Evolutionary conservation across 2,329 filamentous ascomycete genomes (phyloP).

Genomic region (Arachnopeziza araneosa): DNA sequence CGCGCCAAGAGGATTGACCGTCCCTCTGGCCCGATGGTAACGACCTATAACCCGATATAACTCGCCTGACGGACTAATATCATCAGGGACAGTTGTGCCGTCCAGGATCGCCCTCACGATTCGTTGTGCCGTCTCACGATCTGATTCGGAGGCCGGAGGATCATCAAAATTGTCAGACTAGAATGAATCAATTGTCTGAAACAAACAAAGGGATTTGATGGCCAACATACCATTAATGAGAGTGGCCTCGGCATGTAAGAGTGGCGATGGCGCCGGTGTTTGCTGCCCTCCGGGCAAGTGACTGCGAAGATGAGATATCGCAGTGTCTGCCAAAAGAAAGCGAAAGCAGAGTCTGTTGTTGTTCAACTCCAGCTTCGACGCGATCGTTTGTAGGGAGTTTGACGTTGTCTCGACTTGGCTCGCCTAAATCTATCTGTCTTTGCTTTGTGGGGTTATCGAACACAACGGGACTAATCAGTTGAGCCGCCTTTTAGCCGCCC

Average conservation of each 20-base stretch:
- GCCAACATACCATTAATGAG: conserved; percentile 23
- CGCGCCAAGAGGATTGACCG: conserved; percentile 17
- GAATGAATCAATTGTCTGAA: conserved; percentile 3
- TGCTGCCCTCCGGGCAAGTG: not conserved
- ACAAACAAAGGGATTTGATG: not conserved
- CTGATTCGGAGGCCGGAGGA: conserved; percentile 22
- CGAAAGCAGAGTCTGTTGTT: not conserved
- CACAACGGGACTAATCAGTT: not conserved
- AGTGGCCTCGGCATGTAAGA: conserved; percentile 19
- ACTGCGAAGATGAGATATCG: no score
- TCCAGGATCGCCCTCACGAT: conserved; percentile 37
- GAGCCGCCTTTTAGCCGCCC: not conserved
- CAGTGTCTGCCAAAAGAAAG: not conserved
- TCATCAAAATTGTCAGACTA: conserved; percentile 28
- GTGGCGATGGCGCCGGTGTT: not conserved
- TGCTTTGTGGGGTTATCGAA: not conserved
- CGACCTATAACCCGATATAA: conserved; percentile 39
- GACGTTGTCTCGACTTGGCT: not conserved
- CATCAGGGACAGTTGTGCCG: conserved; percentile 31
- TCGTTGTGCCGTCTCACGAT: conserved; percentile 25
- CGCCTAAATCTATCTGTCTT: not conserved
- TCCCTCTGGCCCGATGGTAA: conserved; percentile 30
- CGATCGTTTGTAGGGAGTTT: not conserved
- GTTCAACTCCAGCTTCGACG: no score
- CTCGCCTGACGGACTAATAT: conserved; percentile 40